Evolutionary conservation across 2,329 filamentous ascomycete genomes (phyloP).

Genomic region (Colletotrichum musicola): DNA sequence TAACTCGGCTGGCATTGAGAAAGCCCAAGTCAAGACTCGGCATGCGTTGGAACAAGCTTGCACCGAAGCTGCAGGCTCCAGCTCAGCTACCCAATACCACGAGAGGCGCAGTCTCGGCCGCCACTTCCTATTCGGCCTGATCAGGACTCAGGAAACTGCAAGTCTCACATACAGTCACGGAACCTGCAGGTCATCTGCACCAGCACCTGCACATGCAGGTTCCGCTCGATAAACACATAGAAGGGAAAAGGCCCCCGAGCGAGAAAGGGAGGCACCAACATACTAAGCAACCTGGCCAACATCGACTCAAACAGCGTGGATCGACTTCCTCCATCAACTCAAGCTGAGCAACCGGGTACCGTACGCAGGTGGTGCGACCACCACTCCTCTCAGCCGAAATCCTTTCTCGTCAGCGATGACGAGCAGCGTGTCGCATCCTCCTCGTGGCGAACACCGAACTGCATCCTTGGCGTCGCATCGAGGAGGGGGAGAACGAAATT

Average conservation of each 20-base stretch:
- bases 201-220: too few relatives aligned
- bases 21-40: neutral
- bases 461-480: neutral
- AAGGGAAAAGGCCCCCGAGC: neutral
- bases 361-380: neutral
- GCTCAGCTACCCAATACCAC: neutral
- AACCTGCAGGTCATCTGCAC: too few relatives aligned
- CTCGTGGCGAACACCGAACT: neutral
- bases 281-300: neutral
- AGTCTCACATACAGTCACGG: too few relatives aligned
- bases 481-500: neutral
- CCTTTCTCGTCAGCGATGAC: neutral
- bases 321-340: neutral
- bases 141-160: neutral
- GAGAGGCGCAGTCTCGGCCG: neutral
- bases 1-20: neutral
- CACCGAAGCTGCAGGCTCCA: neutral
- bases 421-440: neutral
- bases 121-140: neutral
- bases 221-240: too few relatives aligned
- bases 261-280: neutral
- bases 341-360: neutral
- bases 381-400: neutral
- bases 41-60: neutral
- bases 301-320: neutral